phyloP scores from a whole-genome alignment of 148 eudicot genomes.

The Gaultheria prostrata region DNA sequence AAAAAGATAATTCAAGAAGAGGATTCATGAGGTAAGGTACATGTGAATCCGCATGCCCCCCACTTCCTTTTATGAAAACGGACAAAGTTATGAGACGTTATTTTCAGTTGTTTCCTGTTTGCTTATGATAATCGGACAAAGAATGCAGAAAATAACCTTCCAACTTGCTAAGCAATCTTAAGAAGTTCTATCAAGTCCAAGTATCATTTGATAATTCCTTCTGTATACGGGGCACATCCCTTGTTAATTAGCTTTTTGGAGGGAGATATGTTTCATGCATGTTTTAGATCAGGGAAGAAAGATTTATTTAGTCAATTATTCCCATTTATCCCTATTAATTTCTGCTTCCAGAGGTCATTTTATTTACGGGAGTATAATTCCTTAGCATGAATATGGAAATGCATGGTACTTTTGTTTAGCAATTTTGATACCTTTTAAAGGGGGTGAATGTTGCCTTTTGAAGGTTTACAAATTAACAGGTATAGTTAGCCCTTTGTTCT shows the following conservation, averaged over 20 bases:
- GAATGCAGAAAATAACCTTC: not conserved
- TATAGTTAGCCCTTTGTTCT: constrained; percentile 31
- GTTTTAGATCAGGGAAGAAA: not conserved
- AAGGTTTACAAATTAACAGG: constrained; percentile 54
- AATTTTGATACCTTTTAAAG: constrained; percentile 11
- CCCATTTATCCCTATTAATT: not conserved
- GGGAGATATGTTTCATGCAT: not conserved
- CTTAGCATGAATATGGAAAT: not conserved
- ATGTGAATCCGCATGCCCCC: not conserved
- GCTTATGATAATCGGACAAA: not conserved
- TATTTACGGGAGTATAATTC: not conserved
- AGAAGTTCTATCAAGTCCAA: not conserved
- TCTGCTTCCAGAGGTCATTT: not conserved
- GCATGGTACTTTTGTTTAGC: not conserved
- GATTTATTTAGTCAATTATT: not conserved
- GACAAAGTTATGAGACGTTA: not conserved
- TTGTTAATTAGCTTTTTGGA: not conserved
- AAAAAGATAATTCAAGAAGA: not conserved
- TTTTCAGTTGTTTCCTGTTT: not conserved
- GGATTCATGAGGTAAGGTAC: not conserved
- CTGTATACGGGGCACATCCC: not conserved
- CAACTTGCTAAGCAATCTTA: not conserved
- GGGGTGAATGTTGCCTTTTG: constrained; percentile 24
- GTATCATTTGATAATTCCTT: not conserved
- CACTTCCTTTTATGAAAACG: not conserved